phyloP scores from a whole-genome alignment of 768 basidiomycete species.

The Leccinum longicurvipes region DNA sequence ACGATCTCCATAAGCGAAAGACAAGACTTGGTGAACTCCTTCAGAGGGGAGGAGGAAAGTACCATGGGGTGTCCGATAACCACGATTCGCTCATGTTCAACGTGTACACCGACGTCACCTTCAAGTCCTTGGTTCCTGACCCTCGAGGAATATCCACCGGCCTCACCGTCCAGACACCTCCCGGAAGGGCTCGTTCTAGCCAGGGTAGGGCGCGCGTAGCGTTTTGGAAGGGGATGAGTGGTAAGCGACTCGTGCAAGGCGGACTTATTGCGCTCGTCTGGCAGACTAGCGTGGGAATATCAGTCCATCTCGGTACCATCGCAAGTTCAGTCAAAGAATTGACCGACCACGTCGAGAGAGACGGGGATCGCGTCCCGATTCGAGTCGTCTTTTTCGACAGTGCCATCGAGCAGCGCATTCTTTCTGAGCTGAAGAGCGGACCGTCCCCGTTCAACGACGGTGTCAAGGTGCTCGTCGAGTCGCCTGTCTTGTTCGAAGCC shows the following conservation, averaged over 20 bases:
- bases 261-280: slow-evolving; percentile 63
- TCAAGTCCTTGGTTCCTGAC: slow-evolving; percentile 46
- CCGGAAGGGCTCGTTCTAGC: slow-evolving; percentile 47
- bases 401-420: slow-evolving; percentile 45
- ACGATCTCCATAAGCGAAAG: slow-evolving; percentile 8
- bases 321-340: slow-evolving; percentile 44
- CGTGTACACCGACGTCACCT: slow-evolving; percentile 53
- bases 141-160: slow-evolving; percentile 50
- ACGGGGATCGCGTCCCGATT: slow-evolving; percentile 37
- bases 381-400: slow-evolving; percentile 65
- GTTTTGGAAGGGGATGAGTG: slow-evolving; percentile 62
- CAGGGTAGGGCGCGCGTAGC: slow-evolving; percentile 37
- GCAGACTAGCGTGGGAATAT: slow-evolving; percentile 29
- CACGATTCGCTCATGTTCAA: slow-evolving; percentile 58
- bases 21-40: slow-evolving; percentile 48
- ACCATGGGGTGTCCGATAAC: slow-evolving; percentile 40
- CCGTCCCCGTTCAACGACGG: slow-evolving; percentile 21
- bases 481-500: slow-evolving; percentile 63
- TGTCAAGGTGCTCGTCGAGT: slow-evolving; percentile 50
- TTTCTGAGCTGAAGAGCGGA: slow-evolving; percentile 35
- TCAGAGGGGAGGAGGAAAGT: slow-evolving; percentile 54
- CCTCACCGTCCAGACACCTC: slow-evolving; percentile 50
- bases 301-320: slow-evolving; percentile 56
- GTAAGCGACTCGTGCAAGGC: slow-evolving; percentile 58
- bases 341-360: slow-evolving; percentile 38